Base-by-base conservation (phyloP, 352 stramenopile genomes). In the Globisporangium okanoganense region DNA sequence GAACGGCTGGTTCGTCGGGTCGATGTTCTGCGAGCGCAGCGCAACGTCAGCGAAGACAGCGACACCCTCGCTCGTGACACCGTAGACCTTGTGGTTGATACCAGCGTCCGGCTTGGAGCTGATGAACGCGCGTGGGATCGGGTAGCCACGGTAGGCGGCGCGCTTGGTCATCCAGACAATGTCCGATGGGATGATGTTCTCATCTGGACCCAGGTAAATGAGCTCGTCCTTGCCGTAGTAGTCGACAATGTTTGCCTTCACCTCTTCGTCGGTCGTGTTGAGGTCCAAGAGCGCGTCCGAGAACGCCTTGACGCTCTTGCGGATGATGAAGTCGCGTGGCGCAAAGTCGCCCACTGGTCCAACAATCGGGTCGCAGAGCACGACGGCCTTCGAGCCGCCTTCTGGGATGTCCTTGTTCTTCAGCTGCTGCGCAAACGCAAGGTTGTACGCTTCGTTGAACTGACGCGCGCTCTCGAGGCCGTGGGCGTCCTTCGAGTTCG, bases 261-360 rank as follows among this genome's bases (percentile, higher is more conserved):
- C 79, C 8, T 77, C 75, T 24, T 86, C 73, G 56, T 91, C 76
- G 36, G 71, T 86, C 2, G 83, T 89, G 76, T 92, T 92, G 44
- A 93, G 48, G 66, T 93, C 84, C 41, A 95, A 62, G 16, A 95
- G 62, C 8, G 82, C 82, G 49, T 93, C 85, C 33, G 91, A 97
- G 73, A 99, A 99, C 16, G 95, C 96, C 79, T 99, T 99, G 54
- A 99, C 95, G 49, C 85, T 95, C 85, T 99, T 99, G 62, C 96
- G 87, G 66, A 99, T 94, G 61, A 93, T 94, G 52, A 91, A 95
- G 60, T 95, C 84, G 24, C 85, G 83, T 24, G 84, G 79, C 9
- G 84, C 84, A 55, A 95, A 70, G 61, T 94, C 83, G 12, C 81
- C 86, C 10, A 91, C 64, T 14, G 81, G 77, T 13, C 82, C 82